Percentiles rank a stretch among this genome's conserved stretches.
These are phyloP conservation scores for Plectranthus barbatus DNA, from an alignment of 257 asterid species.

Conservation along the genomic window DNA sequence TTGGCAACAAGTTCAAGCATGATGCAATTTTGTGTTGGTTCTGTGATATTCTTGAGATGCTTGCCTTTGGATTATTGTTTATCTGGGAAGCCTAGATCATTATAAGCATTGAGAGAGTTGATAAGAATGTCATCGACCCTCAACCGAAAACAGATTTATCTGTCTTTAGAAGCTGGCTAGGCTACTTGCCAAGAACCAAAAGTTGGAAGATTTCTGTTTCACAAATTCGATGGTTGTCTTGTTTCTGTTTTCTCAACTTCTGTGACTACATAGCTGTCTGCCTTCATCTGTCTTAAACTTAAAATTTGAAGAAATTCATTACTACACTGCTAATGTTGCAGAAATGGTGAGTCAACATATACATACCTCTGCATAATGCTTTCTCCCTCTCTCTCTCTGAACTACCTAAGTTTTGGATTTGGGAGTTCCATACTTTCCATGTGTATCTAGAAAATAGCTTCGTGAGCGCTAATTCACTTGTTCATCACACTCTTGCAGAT, in stretches of 20 bases:
- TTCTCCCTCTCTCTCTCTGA: too few relatives aligned
- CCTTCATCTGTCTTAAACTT: background rate
- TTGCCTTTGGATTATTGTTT: background rate
- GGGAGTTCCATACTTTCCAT: too few relatives aligned
- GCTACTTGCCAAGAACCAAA: background rate
- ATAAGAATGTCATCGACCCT: background rate
- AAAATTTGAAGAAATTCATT: background rate
- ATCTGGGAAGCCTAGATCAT: background rate
- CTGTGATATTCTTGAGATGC: background rate
- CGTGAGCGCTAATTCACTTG: background rate
- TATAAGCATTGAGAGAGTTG: background rate
- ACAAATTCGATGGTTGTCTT: background rate
- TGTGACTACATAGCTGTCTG: background rate
- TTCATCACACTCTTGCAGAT: conserved; percentile 35
- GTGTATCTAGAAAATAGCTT: too few relatives aligned
- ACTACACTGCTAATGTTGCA: background rate
- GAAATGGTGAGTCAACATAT: background rate
- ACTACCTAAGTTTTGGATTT: too few relatives aligned
- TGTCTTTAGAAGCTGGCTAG: background rate
- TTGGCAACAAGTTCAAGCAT: background rate
- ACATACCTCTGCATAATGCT: too few relatives aligned
- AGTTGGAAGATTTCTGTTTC: background rate
- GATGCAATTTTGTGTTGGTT: background rate
- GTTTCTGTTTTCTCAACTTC: background rate
- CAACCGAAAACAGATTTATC: background rate